Evolutionary conservation across 139 green algal genomes (phyloP), one percentile per base, ranked within the genome.

Genomic region (Chlorella sorokiniana): DNA sequence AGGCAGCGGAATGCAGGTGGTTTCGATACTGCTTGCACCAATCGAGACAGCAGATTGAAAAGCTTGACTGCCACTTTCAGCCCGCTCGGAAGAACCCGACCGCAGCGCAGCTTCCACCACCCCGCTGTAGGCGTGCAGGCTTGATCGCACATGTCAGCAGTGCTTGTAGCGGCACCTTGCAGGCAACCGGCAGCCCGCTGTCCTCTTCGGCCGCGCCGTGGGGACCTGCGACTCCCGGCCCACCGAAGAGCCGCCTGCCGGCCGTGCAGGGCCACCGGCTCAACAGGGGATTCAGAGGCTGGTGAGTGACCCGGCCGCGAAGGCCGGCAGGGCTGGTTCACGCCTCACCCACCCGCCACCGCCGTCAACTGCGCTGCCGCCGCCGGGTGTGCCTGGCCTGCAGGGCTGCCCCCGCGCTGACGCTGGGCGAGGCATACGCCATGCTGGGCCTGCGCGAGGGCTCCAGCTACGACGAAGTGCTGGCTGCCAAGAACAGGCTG

Each of bases 401-500:
- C 73, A 79, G 73, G 73, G 27, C 5, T 54, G 52, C 54, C 54
- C 1, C 59, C 73, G 40, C 37, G 29, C 56, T 91, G 68, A 87
- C 86, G n/a, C 44, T 83, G 7, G 81, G 88, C 37, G 80, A 91
- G 45, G 88, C 88, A 0, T 85, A 81, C 42, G 81, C 80, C 16
- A n/a, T 91, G 0, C 83, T 94, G 16, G 85, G 87, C 37, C 78
- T 93, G 11, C 48, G 45, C 11, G 62, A 86, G 16, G 63, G 37
- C 23, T 27, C 71, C 31, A 40, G 33, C 25, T 93, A 92, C 78
- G 87, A 93, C 35, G 83, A 91, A 18, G 82, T 95, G 18, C 40
- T 95, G 33, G 33, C 73, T 3, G 84, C 83, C 5, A 95, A 95
- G 71, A 90, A 93, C 71, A 85, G 85, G 41, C 83, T 90, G 69